Evolutionary conservation across 768 basidiomycete species (phyloP).

Genomic region (Mycena rosella): DNA sequence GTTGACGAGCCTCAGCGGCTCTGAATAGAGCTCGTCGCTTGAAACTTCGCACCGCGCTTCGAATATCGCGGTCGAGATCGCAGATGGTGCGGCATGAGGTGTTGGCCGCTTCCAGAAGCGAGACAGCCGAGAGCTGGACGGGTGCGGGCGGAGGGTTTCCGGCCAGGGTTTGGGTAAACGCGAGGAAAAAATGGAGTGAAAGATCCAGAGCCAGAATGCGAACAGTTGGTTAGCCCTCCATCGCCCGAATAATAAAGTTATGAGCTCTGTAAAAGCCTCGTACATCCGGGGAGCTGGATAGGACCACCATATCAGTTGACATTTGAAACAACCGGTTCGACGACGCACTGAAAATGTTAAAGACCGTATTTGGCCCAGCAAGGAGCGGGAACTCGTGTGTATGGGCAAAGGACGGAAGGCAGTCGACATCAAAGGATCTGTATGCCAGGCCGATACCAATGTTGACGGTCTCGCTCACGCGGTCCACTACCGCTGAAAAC

Average conservation of each 20-base stretch:
- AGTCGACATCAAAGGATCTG: constrained; percentile 2
- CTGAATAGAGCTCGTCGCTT: background rate
- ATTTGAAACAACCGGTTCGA: too few species aligned
- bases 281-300: background rate
- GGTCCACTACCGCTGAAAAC: background rate
- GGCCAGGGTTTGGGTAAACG: background rate
- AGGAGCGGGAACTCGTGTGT: constrained; percentile 8
- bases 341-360: background rate
- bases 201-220: background rate
- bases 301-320: background rate
- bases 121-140: constrained; percentile 1
- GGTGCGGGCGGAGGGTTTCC: background rate
- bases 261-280: background rate
- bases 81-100: too few species aligned
- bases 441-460: background rate
- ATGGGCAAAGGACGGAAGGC: constrained; percentile 18
- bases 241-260: background rate
- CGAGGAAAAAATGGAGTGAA: background rate
- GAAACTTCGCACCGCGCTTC: constrained; percentile 32
- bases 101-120: background rate
- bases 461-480: background rate
- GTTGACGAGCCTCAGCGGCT: background rate
- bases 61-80: background rate
- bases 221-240: background rate
- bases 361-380: background rate